These are phyloP conservation scores for Penicillium sp. DNA, from an alignment of 2,329 filamentous ascomycete genomes.

Conservation along the genomic window DNA sequence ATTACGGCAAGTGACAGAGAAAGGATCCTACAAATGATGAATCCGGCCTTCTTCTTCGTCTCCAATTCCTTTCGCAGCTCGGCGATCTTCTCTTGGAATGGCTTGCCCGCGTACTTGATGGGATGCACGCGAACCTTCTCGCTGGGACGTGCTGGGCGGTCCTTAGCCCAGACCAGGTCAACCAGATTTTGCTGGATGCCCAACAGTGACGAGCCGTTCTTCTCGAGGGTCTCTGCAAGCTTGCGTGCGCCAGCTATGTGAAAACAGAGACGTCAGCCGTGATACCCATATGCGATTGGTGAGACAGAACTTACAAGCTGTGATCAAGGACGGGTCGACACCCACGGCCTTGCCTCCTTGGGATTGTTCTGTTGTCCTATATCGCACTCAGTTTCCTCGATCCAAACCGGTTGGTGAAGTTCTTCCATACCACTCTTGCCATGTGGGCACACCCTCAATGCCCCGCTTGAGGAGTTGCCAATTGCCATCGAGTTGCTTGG, in stretches of 20 bases:
- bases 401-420: background rate
- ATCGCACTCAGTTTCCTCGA: constrained; percentile 15
- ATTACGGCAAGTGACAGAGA: background rate
- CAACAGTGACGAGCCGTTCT: constrained; percentile 75
- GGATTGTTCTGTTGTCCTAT: constrained; percentile 75
- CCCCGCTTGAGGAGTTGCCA: constrained; percentile 94
- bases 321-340: constrained; percentile 86
- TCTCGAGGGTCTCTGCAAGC: constrained; percentile 83
- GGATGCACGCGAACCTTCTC: constrained; percentile 75
- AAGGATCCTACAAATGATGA: constrained; percentile 69
- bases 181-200: constrained; percentile 81
- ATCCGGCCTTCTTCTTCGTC: constrained; percentile 84
- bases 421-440: constrained; percentile 82
- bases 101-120: constrained; percentile 78
- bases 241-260: constrained; percentile 67
- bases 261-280: constrained; percentile 16
- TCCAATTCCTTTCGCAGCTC: constrained; percentile 89
- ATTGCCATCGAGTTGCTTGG: constrained; percentile 86
- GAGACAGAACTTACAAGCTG: constrained; percentile 56
- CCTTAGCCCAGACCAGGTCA: constrained; percentile 83
- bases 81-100: constrained; percentile 78
- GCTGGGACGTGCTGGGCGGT: constrained; percentile 73
- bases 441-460: constrained; percentile 89
- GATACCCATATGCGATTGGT: background rate
- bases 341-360: constrained; percentile 84